Conservation (phyloP, 495 filamentous ascomycete genomes). For the Talaromyces wortmannii region DNA sequence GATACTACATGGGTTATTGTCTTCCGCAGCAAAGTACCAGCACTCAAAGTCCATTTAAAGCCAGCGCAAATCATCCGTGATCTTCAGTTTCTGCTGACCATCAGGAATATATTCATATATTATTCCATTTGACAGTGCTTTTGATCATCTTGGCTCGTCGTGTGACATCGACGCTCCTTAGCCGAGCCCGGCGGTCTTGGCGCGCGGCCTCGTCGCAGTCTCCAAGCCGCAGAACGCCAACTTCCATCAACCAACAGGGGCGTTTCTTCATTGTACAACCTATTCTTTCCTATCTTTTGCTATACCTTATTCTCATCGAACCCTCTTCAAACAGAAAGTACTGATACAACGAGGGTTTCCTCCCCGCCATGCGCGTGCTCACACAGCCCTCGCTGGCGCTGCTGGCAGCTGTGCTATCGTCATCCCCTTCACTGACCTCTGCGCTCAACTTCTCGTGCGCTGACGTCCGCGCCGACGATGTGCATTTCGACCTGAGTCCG, state of each 20-base stretch:
- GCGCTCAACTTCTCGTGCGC: slow-evolving; percentile 55
- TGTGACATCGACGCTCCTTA: neutral
- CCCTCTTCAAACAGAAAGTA: too few relatives aligned
- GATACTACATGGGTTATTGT: too few relatives aligned
- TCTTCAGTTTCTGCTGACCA: too few relatives aligned
- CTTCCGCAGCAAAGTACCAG: too few relatives aligned
- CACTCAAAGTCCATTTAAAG: too few relatives aligned
- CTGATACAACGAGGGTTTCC: neutral
- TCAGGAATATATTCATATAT: too few relatives aligned
- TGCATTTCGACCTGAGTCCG: slow-evolving; percentile 56
- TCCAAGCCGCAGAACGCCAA: too few relatives aligned
- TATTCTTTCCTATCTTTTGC: too few relatives aligned
- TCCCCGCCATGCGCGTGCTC: slow-evolving; percentile 32
- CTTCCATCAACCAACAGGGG: too few relatives aligned
- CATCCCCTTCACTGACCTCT: slow-evolving; percentile 32
- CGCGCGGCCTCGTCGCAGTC: neutral
- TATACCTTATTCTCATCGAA: too few relatives aligned
- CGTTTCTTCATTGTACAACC: neutral
- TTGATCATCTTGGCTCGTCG: neutral
- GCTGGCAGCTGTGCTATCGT: slow-evolving; percentile 30
- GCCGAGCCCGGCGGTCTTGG: neutral
- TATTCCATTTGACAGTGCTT: too few relatives aligned
- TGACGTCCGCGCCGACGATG: slow-evolving; percentile 46
- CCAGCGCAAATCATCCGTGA: too few relatives aligned
- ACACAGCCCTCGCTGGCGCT: slow-evolving; percentile 7